Percentiles rank a stretch among this genome's conserved stretches.
phyloP scores from a whole-genome alignment of 1,284 basidiomycete species.

The Pterulicium gracile region DNA sequence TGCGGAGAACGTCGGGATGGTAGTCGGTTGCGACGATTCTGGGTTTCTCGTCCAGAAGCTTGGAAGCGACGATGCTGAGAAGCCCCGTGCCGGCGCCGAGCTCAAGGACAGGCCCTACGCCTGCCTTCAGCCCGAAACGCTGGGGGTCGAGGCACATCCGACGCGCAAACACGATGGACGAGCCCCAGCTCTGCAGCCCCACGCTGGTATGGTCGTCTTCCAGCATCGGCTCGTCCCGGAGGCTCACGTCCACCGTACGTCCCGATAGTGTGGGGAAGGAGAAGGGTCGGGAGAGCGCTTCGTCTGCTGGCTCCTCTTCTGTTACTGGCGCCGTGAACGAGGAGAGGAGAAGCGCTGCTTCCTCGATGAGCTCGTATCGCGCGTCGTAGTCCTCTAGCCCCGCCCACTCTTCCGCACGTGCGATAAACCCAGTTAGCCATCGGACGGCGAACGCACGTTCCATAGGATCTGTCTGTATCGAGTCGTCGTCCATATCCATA shows the following conservation, averaged over 20 bases:
- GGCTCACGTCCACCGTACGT: conserved; percentile 34
- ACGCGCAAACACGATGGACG: conserved; percentile 67
- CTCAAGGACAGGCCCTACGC: conserved; percentile 36
- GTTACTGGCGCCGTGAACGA: conserved; percentile 32
- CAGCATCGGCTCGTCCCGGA: conserved; percentile 71
- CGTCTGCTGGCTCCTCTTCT: conserved; percentile 24
- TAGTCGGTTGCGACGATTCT: conserved; percentile 72
- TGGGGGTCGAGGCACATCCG: conserved; percentile 50
- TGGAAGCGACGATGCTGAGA: conserved; percentile 61
- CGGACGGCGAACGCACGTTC: conserved; percentile 37
- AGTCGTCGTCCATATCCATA: conserved; percentile 10
- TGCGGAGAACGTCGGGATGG: conserved; percentile 65
- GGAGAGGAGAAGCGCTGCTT: conserved; percentile 50
- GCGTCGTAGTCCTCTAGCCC: conserved; percentile 21
- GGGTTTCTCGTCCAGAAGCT: conserved; percentile 30
- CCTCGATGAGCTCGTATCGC: conserved; percentile 28
- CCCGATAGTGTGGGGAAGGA: conserved; percentile 12
- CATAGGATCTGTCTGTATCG: conserved; percentile 25
- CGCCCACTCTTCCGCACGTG: conserved; percentile 45
- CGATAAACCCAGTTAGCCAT: conserved; percentile 53
- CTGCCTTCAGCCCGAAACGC: conserved; percentile 28
- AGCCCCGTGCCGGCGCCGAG: conserved; percentile 84
- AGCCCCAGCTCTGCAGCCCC: conserved; percentile 85
- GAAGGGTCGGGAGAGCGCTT: conserved; percentile 48
- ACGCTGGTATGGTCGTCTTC: conserved; percentile 70